Evolutionary conservation across 495 filamentous ascomycete species (phyloP), one percentile per base, ranked within the genome.

Genomic region (Halenospora varia): DNA sequence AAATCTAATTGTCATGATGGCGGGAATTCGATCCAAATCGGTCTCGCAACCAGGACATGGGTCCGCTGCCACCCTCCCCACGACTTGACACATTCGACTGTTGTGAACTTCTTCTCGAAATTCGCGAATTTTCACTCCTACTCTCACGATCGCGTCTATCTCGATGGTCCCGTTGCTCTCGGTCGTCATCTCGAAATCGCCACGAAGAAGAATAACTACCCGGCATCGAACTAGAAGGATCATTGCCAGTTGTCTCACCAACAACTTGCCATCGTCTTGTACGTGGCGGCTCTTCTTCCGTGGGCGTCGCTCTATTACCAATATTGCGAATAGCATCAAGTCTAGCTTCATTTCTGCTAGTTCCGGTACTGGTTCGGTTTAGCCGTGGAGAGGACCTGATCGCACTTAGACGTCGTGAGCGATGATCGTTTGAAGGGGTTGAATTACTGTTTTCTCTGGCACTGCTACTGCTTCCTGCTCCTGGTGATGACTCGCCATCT

Each of bases 21-120:
- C 57, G 42, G 47, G 19, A 17, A 48, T 55, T 44, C 22, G 44
- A 46, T 20, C 48, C 48, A 18, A 74, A 73, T 19, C 64, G 70
- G 41, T 71, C 71, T 52, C 72, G 61, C 22, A 76, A 24, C 74
- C 74, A 76, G 47, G 53, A 40, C 9, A 75, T 48, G 8, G 71
- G 67, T 50, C 72, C 69, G 23, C 63, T 56, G 48, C 59, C 48
- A 13, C 62, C 61, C 22, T 63, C 64, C 17, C 62, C 57, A 45
- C 63, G 60, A 23, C 35, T 48, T 19, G 55, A 24, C 20, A n/a
- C 35, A 40, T 9, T 9, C 17, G 42, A 17, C 8, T 25, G 6
- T 17, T 49, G 40, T 10, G 56, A 60, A 26, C 54, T 61, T n/a
- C 57, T 13, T 25, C 51, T 17, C 13, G 53, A 56, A 13, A 52